phyloP scores from a whole-genome alignment of 176 grass and related monocot genomes.

The Eleusine indica region DNA sequence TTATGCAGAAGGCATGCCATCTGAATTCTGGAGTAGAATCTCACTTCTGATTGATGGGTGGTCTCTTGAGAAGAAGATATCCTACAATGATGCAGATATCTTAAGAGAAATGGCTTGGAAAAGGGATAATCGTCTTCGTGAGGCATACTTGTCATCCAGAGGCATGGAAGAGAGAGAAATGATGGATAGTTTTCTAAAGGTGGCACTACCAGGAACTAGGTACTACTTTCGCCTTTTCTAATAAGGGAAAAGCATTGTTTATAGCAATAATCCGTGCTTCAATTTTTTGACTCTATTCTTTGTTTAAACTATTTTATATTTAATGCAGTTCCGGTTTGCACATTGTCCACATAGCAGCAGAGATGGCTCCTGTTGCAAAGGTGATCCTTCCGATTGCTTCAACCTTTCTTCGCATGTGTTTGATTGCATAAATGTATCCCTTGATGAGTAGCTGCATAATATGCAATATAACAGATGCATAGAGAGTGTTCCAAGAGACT shows the following conservation, averaged over 20 bases:
- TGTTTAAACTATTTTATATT: slow-evolving; percentile 34
- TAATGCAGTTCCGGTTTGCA: slow-evolving; percentile 78
- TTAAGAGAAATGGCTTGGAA: slow-evolving; percentile 81
- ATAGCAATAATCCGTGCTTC: not conserved
- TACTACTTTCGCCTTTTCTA: slow-evolving; percentile 39
- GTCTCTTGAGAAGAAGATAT: slow-evolving; percentile 95
- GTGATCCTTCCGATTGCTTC: slow-evolving; percentile 50
- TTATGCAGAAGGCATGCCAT: slow-evolving; percentile 58
- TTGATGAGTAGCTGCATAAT: slow-evolving; percentile 13
- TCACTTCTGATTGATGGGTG: slow-evolving; percentile 82
- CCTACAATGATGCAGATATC: slow-evolving; percentile 55
- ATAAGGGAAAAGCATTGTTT: slow-evolving; percentile 7
- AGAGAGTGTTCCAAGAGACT: slow-evolving; percentile 2
- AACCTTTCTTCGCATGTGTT: slow-evolving; percentile 29
- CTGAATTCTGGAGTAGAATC: slow-evolving; percentile 82
- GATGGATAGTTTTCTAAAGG: slow-evolving; percentile 73
- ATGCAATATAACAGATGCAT: not conserved
- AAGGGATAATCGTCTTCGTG: slow-evolving; percentile 66
- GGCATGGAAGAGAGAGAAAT: slow-evolving; percentile 71
- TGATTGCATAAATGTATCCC: slow-evolving; percentile 29
- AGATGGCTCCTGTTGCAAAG: slow-evolving; percentile 98
- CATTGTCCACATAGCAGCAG: slow-evolving; percentile 92
- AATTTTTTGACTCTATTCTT: slow-evolving; percentile 11
- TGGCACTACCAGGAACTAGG: slow-evolving; percentile 66
- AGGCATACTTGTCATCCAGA: slow-evolving; percentile 76